These are phyloP conservation scores for Hammondia hammondi DNA, from an alignment of 169 alveolate species.

Conservation along the genomic window DNA sequence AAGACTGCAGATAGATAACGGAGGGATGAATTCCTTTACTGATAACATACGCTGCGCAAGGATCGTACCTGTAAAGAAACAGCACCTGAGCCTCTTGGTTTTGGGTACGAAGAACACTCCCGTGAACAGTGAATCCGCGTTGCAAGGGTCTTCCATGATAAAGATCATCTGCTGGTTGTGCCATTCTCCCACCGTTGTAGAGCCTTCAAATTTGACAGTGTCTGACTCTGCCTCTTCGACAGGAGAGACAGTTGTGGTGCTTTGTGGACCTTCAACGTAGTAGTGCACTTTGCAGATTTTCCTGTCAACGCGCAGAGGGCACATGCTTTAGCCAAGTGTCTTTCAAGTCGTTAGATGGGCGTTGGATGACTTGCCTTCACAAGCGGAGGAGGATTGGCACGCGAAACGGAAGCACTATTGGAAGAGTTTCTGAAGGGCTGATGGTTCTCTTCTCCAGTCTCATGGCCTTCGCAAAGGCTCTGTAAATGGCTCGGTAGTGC, in stretches of 20 bases:
- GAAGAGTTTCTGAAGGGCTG: too few species aligned
- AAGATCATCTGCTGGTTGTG: not conserved
- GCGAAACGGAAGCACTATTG: too few species aligned
- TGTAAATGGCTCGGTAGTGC: too few species aligned
- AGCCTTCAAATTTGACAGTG: not conserved
- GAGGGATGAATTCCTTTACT: not conserved
- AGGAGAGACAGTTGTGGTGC: not conserved
- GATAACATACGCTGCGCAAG: not conserved
- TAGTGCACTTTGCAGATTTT: not conserved
- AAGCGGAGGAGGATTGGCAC: too few species aligned
- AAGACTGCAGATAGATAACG: not conserved
- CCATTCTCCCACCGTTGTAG: not conserved
- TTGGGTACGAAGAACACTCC: not conserved
- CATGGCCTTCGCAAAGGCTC: too few species aligned
- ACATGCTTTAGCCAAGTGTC: too few species aligned
- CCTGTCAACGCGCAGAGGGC: not conserved
- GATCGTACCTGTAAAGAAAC: conserved; percentile 3
- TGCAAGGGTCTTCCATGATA: conserved; percentile 25
- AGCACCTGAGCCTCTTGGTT: not conserved
- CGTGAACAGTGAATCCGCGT: not conserved
- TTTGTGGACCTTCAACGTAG: not conserved
- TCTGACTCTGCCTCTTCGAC: not conserved
- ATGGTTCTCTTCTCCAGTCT: too few species aligned
- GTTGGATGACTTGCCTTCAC: too few species aligned
- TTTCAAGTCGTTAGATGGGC: too few species aligned